phyloP scores from a whole-genome alignment of 2,329 filamentous ascomycete genomes.

The Lecanicillium sp. region DNA sequence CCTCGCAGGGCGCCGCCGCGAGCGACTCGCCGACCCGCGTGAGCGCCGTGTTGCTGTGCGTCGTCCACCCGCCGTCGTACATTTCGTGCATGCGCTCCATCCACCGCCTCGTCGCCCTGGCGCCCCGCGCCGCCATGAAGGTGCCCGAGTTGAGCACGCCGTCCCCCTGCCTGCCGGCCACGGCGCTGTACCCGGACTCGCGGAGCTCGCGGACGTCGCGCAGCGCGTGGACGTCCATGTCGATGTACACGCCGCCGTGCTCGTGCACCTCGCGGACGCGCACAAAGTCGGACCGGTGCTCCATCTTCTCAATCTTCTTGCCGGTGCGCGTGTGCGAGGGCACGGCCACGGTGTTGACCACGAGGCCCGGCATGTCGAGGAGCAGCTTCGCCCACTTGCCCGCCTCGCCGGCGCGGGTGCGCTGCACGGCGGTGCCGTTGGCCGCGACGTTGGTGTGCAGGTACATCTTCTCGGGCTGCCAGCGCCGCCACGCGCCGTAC shows the following conservation, averaged over 20 bases:
- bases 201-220: constrained; percentile 14
- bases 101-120: constrained; percentile 18
- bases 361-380: constrained; percentile 19
- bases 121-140: constrained; percentile 20
- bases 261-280: constrained; percentile 19
- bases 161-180: constrained; percentile 17
- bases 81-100: constrained; percentile 21
- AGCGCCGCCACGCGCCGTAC: constrained; percentile 19
- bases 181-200: constrained; percentile 12
- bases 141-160: constrained; percentile 20
- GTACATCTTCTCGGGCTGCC: constrained; percentile 20
- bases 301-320: constrained; percentile 12
- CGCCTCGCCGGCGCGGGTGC: constrained; percentile 11
- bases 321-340: constrained; percentile 17
- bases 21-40: constrained; percentile 42
- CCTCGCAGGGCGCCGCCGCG: constrained; percentile 18
- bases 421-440: constrained; percentile 27
- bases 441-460: constrained; percentile 23
- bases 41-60: constrained; percentile 23
- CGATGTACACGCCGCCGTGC: constrained; percentile 20
- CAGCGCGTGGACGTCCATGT: constrained; percentile 19
- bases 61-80: constrained; percentile 24
- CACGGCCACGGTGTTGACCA: constrained; percentile 27
- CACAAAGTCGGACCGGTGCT: constrained; percentile 21
- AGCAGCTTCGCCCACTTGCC: constrained; percentile 22